Evolutionary conservation across 192 early-diverging fungal genomes (phyloP).

Genomic region (Nowakowskiella sp.): DNA sequence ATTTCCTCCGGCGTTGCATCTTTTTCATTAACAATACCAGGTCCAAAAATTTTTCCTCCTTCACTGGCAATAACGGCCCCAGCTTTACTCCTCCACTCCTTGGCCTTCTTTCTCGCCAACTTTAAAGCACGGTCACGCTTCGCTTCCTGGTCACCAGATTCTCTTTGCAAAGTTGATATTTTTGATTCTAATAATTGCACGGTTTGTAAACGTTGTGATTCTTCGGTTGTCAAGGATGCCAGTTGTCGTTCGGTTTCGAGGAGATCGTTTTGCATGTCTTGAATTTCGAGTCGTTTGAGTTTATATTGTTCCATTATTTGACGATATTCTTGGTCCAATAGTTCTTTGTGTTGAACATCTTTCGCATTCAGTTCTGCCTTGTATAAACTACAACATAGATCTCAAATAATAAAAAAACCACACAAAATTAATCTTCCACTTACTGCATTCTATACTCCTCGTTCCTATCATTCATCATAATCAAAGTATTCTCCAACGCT

Average conservation of each 20-base stretch:
- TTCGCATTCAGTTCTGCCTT: constrained; percentile 43
- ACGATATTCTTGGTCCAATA: constrained; percentile 50
- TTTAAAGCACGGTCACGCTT: constrained; percentile 39
- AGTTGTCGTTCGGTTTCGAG: constrained; percentile 24
- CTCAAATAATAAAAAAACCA: no score
- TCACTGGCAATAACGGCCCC: not conserved
- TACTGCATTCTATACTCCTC: constrained; percentile 49
- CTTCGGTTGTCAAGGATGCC: constrained; percentile 22
- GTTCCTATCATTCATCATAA: constrained; percentile 52
- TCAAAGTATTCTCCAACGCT: constrained; percentile 53
- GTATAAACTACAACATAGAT: constrained; percentile 45
- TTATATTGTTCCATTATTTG: constrained; percentile 48
- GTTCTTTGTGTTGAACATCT: constrained; percentile 51
- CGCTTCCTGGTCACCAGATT: constrained; percentile 36
- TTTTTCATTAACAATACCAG: no score
- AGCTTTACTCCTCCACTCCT: constrained; percentile 14
- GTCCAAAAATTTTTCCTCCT: no score
- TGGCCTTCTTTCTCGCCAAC: constrained; percentile 16
- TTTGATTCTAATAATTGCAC: constrained; percentile 35
- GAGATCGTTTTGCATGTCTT: constrained; percentile 39
- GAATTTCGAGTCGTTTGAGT: constrained; percentile 38
- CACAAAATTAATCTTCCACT: constrained; percentile 5
- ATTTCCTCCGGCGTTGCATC: constrained; percentile 27
- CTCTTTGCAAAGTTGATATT: constrained; percentile 25
- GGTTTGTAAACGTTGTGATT: constrained; percentile 31